A percentile compares a stretch with the other conserved stretches of the same genome.
Evolutionary conservation across 2,329 filamentous ascomycete species (phyloP).

Genomic region (Aureobasidium sp.): DNA sequence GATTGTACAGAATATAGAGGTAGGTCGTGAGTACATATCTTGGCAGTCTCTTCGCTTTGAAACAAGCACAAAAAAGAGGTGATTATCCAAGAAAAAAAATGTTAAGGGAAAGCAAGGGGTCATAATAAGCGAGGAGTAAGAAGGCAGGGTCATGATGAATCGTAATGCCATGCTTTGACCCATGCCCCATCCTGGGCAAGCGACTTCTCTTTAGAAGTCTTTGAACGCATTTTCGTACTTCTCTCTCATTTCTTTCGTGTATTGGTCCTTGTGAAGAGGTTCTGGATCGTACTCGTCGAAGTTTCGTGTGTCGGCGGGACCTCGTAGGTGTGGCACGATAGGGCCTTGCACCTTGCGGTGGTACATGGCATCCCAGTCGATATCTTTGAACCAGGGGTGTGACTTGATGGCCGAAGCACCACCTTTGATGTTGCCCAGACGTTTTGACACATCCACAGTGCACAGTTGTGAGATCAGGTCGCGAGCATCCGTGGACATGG

Average conservation of each 20-base stretch:
- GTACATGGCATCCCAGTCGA: slow-evolving; percentile 69
- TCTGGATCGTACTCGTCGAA: slow-evolving; percentile 81
- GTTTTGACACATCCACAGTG: slow-evolving; percentile 69
- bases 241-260: slow-evolving; percentile 60
- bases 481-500: slow-evolving; percentile 61
- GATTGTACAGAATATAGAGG: background rate
- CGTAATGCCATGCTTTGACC: background rate
- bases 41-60: background rate
- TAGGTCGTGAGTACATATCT: slow-evolving; percentile 1
- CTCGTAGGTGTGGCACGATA: slow-evolving; percentile 67
- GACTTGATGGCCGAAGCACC: slow-evolving; percentile 65
- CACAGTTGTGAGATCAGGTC: slow-evolving; percentile 71
- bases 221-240: slow-evolving; percentile 66
- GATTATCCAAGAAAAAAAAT: background rate
- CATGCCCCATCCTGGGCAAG: background rate
- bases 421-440: slow-evolving; percentile 71
- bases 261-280: slow-evolving; percentile 56
- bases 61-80: background rate
- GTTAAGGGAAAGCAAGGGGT: background rate
- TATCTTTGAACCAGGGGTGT: slow-evolving; percentile 66
- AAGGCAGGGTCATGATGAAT: background rate
- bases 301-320: slow-evolving; percentile 68
- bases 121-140: background rate
- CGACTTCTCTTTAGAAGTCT: slow-evolving; percentile 53
- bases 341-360: slow-evolving; percentile 59